These are phyloP conservation scores for Camillea tinctor DNA, from an alignment of 2,329 filamentous ascomycete species.

Conservation along the genomic window DNA sequence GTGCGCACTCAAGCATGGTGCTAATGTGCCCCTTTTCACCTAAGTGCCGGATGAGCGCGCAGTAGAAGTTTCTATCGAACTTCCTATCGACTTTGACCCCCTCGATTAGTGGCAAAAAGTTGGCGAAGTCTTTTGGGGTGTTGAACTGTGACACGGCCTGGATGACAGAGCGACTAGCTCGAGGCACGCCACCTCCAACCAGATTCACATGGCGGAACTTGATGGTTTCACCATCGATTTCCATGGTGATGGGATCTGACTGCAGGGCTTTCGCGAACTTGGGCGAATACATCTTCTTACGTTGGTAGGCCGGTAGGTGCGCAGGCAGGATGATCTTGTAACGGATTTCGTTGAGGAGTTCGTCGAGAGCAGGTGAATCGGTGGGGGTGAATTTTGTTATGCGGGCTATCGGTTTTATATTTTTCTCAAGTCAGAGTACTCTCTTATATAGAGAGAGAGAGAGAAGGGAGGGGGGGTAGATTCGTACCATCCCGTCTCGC, in stretches of 20 bases:
- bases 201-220: conserved; percentile 49
- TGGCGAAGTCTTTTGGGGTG: conserved; percentile 49
- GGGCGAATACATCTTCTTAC: conserved; percentile 49
- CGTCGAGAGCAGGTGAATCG: conserved; percentile 53
- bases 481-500: conserved; percentile 26
- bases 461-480: background rate
- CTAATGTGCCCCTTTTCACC: conserved; percentile 41
- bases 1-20: conserved; percentile 50
- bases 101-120: conserved; percentile 51
- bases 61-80: conserved; percentile 34
- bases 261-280: conserved; percentile 49
- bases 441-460: too few relatives aligned
- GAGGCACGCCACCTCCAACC: conserved; percentile 40
- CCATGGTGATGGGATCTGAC: conserved; percentile 55
- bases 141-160: conserved; percentile 46
- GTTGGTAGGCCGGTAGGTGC: conserved; percentile 54
- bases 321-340: conserved; percentile 60
- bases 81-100: conserved; percentile 44
- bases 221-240: conserved; percentile 56
- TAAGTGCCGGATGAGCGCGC: conserved; percentile 42
- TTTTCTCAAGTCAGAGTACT: background rate
- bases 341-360: conserved; percentile 52
- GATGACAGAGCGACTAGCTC: conserved; percentile 38
- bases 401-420: conserved; percentile 21
- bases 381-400: conserved; percentile 50